These are phyloP conservation scores for Vitellaria paradoxa DNA, from an alignment of 179 eudicot genomes.

Conservation along the genomic window DNA sequence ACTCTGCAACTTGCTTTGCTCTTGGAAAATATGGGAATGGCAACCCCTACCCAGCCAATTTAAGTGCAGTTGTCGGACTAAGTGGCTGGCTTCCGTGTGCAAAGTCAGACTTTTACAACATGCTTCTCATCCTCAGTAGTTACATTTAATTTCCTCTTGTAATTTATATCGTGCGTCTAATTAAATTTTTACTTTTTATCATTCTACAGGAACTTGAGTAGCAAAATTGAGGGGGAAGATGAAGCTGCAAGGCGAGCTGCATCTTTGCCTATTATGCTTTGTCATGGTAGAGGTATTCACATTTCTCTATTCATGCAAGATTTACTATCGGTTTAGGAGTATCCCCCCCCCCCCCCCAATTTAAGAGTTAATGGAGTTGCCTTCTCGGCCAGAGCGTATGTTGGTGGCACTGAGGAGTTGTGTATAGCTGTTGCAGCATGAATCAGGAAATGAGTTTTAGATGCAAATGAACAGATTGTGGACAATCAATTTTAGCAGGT, in stretches of 20 bases:
- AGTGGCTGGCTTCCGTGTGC: slow-evolving; percentile 97
- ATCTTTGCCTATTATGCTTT: slow-evolving; percentile 73
- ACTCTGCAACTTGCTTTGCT: slow-evolving; percentile 29
- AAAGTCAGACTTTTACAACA: slow-evolving; percentile 45
- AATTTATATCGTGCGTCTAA: neutral
- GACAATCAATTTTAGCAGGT: too few species aligned
- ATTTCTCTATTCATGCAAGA: neutral
- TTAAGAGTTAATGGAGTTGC: too few species aligned
- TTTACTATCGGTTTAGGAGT: neutral
- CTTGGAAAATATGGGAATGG: slow-evolving; percentile 40
- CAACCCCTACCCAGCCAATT: slow-evolving; percentile 54
- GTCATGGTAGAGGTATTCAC: slow-evolving; percentile 79
- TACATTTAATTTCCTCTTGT: neutral
- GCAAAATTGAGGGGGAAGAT: slow-evolving; percentile 47
- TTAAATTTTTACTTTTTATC: neutral
- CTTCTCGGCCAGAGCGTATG: neutral
- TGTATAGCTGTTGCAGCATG: neutral
- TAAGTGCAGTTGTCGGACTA: slow-evolving; percentile 70
- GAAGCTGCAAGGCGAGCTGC: slow-evolving; percentile 65
- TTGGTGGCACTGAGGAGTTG: neutral
- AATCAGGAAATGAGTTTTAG: neutral
- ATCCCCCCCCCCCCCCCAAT: too few species aligned
- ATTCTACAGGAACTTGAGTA: slow-evolving; percentile 45
- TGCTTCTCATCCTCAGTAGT: neutral
- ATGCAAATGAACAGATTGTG: too few species aligned